Evolutionary conservation across 768 basidiomycete genomes (phyloP), one percentile per base, ranked within the genome.

Genomic region (Serendipita sp.): DNA sequence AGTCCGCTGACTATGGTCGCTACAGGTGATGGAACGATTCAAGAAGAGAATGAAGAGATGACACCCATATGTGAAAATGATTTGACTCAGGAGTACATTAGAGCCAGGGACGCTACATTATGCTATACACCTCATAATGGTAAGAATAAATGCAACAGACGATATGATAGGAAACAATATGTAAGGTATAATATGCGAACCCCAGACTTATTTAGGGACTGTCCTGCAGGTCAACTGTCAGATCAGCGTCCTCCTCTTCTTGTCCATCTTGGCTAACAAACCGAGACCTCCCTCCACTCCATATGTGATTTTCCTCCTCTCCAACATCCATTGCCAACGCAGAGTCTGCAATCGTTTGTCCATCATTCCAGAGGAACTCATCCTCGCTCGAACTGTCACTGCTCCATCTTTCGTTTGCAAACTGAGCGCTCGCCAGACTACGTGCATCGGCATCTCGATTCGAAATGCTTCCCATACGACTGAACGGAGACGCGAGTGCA

Each of bases 1-100:
- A 30, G 32, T 13, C 48, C 38, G 41, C 45, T 65, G 23, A 66
- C 64, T 47, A 54, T 41, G 13, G 5, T 41, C 38, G 23, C 51
- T 63, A 41, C 68, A 91, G 88, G 89, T 90, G 64, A 89, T 93
- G 89, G 92, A 95, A 74, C 84, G 95, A 36, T 98, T 97, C 80
- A 97, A 95, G 80, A 96, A 98, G 76, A 79, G 93, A 65, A 91
- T 92, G 89, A 60, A 60, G 35, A 10, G 48, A 51, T 51, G 38
- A 41, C 38, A 41, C 13, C 5, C 7, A 13, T 41, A 13, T 13
- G 13, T 13, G 38, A 51, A 16, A 2, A 15, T 54, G 23, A 54
- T 54, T 16, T 11, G 52, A 54, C 30, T 16, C 16, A 10, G 1
- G 7, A 60, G 10, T 8, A 10, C 56, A 60, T 60, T 28, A 28